Evolutionary conservation across 1,284 basidiomycete genomes (phyloP).

Genomic region (Earliella scabrosa): DNA sequence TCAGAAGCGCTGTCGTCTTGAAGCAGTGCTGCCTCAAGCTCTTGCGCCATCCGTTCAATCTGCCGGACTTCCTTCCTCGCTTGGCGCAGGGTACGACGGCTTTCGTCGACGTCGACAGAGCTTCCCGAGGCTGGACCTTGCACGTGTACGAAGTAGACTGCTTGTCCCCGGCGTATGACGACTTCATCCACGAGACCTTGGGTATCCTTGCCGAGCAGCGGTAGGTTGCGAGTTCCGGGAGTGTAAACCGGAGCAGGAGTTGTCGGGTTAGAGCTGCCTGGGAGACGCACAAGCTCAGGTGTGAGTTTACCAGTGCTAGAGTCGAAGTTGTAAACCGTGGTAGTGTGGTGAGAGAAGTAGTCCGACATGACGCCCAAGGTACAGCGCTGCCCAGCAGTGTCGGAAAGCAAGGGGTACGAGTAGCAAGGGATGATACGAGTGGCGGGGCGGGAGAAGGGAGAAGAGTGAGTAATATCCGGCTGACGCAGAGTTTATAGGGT

Average conservation of each 20-base stretch:
- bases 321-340: conserved; percentile 13
- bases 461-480: no score
- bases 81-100: neutral
- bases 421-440: no score
- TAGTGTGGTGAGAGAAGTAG: neutral
- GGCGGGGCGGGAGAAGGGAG: no score
- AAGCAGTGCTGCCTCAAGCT: neutral
- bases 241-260: neutral
- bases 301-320: conserved; percentile 5
- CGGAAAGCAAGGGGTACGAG: no score
- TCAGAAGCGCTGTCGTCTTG: neutral
- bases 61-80: neutral
- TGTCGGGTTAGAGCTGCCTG: neutral
- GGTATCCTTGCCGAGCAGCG: conserved; percentile 9
- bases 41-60: neutral
- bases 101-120: neutral
- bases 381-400: no score
- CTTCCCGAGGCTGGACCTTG: neutral
- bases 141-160: conserved; percentile 11
- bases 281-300: conserved; percentile 10
- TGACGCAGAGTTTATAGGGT: no score
- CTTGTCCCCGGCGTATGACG: conserved; percentile 2
- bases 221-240: neutral
- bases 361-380: neutral
- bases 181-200: conserved; percentile 13